These are phyloP conservation scores for Citrus sp. DNA, from an alignment of 345 rosid genomes.

Conservation along the genomic window DNA sequence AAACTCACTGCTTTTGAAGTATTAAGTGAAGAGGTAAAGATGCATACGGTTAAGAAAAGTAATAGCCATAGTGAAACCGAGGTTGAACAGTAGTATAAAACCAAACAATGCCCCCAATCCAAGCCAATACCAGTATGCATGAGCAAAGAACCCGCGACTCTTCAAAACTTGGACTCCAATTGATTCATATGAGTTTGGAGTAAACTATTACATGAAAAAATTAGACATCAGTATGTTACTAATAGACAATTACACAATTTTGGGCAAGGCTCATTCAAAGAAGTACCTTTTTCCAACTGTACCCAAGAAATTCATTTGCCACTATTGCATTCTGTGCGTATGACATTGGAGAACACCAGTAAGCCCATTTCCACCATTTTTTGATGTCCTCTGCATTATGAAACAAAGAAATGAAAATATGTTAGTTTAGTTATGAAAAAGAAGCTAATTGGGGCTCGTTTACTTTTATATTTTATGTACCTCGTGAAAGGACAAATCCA, in stretches of 20 bases:
- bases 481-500: constrained; percentile 23
- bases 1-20: background rate
- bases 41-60: constrained; percentile 50
- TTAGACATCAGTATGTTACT: background rate
- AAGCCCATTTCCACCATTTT: constrained; percentile 66
- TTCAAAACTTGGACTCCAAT: constrained; percentile 45
- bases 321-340: constrained; percentile 52
- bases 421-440: background rate
- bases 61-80: constrained; percentile 45
- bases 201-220: constrained; percentile 14
- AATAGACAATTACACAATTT: background rate
- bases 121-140: constrained; percentile 64
- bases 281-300: constrained; percentile 47
- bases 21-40: constrained; percentile 14
- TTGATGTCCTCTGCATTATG: constrained; percentile 38
- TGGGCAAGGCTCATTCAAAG: constrained; percentile 4
- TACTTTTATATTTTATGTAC: background rate
- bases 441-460: background rate
- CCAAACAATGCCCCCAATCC: constrained; percentile 53
- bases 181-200: constrained; percentile 19
- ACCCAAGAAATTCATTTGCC: constrained; percentile 47
- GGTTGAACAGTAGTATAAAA: constrained; percentile 48
- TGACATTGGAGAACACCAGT: constrained; percentile 57
- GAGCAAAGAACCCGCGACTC: constrained; percentile 39
- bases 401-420: background rate